A percentile compares a stretch with the other conserved stretches of the same genome.
Conservation (phyloP, 257 asterid genomes). For the Knoxia roxburghii region DNA sequence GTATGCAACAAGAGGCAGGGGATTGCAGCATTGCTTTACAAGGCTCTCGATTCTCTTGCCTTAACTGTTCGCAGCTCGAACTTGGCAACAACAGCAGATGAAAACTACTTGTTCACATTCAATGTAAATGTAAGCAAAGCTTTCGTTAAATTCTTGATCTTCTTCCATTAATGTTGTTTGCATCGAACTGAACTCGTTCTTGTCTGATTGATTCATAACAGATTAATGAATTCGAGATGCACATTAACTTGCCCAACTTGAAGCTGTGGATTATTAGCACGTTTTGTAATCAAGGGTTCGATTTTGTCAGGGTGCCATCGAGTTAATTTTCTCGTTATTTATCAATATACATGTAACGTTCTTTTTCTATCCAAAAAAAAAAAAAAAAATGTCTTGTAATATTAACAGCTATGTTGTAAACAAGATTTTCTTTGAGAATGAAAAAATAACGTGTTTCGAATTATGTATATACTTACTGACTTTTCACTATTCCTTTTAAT, state of each 20-base stretch:
- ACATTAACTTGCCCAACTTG: conserved; percentile 40
- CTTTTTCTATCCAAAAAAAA: too few species aligned
- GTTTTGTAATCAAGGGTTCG: conserved; percentile 64
- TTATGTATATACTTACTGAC: too few species aligned
- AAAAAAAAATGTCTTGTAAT: too few species aligned
- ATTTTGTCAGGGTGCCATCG: conserved; percentile 32
- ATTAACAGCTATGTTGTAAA: too few species aligned
- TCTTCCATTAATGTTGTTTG: not conserved
- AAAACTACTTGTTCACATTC: conserved; percentile 54
- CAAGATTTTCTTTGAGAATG: too few species aligned
- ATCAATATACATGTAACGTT: too few species aligned
- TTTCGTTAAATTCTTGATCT: not conserved
- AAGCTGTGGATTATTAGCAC: conserved; percentile 61
- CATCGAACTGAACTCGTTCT: not conserved
- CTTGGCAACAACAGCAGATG: conserved; percentile 38
- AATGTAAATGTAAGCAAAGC: conserved; percentile 46
- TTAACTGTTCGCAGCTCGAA: conserved; percentile 48
- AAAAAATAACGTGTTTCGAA: too few species aligned
- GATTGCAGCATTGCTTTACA: conserved; percentile 45
- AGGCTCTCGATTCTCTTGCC: conserved; percentile 53
- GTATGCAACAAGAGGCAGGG: conserved; percentile 44
- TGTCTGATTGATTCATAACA: conserved; percentile 15
- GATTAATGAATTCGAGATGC: conserved; percentile 46
- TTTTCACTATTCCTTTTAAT: too few species aligned
- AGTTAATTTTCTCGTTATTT: too few species aligned